Evolutionary conservation across 2,329 filamentous ascomycete species (phyloP), one percentile per base, ranked within the genome.

Genomic region (Davidsoniella virescens): DNA sequence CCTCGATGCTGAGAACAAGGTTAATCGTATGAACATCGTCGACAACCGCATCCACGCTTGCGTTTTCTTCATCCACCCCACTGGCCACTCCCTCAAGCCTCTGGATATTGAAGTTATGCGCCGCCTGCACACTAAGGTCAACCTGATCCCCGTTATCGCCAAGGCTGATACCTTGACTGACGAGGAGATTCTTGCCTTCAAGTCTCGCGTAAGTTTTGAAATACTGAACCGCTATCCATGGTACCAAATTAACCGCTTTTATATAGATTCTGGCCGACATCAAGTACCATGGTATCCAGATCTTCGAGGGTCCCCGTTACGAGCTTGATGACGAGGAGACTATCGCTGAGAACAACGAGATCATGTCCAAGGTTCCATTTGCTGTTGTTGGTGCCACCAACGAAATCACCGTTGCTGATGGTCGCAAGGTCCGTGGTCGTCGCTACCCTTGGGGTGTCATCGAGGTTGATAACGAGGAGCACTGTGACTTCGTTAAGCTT

Each of bases 21-120:
- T 98, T 66, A 98, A 98, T 76, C 87, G 92, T 62, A 94, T 95
- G 82, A 98, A 98, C 77, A 96, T 96, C 67, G 84, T 98, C 56
- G 92, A 98, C 72, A 98, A 96, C 76, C 85, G 92, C 61, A 93
- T 98, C 56, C 92, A 98, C 62, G 92, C 92, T 51, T 96, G 93
- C 62, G 92, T 98, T 56, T 98, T 95, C 79, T 98, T 98, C 74
- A 95, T 98, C 61, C 90, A 98, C 72, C 92, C 92, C 58, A 98
- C 92, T 29, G 92, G 92, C 55, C 92, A 98, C 75, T 94, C 92
- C 33, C 74, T 98, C 63, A 98, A 98, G 81, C 92, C 92, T 56
- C 75, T 98, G 57, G 92, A 98, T 64, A 94, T 98, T 57, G 92
- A 98, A 73, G 92, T 98, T 57, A 98, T 98, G 92, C 88, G 90